Conservation (phyloP, 768 basidiomycete species). For the Trametes villosa region DNA sequence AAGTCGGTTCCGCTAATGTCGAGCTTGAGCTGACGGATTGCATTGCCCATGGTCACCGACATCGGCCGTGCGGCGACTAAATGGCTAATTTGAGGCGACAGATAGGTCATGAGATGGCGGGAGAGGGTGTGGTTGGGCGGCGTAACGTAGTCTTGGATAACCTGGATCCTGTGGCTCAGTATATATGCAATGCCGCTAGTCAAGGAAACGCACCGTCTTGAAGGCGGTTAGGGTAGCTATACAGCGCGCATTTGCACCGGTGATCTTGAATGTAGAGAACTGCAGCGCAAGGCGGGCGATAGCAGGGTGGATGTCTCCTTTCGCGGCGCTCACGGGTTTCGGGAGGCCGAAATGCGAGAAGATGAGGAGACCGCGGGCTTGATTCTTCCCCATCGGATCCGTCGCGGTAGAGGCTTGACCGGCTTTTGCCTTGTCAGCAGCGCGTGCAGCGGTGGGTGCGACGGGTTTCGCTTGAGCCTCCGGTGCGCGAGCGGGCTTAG, state of each 20-base stretch:
- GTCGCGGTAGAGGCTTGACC: constrained; percentile 26
- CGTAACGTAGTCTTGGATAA: constrained; percentile 89
- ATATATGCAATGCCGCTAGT: not conserved
- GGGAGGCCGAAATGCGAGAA: constrained; percentile 87
- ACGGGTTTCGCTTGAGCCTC: constrained; percentile 22
- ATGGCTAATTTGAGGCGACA: constrained; percentile 92
- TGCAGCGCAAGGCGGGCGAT: constrained; percentile 86
- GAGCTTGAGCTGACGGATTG: constrained; percentile 91
- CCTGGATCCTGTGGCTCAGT: constrained; percentile 47
- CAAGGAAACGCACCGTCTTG: constrained; percentile 69
- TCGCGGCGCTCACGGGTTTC: constrained; percentile 55
- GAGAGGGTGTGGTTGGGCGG: constrained; percentile 87
- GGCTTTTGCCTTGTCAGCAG: constrained; percentile 25
- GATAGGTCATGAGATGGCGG: constrained; percentile 87
- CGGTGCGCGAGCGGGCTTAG: constrained; percentile 24
- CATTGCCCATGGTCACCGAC: constrained; percentile 94
- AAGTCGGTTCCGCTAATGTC: constrained; percentile 93
- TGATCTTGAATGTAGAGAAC: constrained; percentile 90
- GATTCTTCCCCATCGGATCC: constrained; percentile 38
- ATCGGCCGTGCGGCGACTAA: constrained; percentile 87
- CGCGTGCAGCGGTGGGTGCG: constrained; percentile 14
- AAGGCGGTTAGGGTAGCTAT: constrained; percentile 91
- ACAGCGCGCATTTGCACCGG: constrained; percentile 94
- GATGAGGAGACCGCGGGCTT: constrained; percentile 73
- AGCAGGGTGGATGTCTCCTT: constrained; percentile 90